Conservation (phyloP, 1,284 basidiomycete genomes). For the Ganoderma lucidum region DNA sequence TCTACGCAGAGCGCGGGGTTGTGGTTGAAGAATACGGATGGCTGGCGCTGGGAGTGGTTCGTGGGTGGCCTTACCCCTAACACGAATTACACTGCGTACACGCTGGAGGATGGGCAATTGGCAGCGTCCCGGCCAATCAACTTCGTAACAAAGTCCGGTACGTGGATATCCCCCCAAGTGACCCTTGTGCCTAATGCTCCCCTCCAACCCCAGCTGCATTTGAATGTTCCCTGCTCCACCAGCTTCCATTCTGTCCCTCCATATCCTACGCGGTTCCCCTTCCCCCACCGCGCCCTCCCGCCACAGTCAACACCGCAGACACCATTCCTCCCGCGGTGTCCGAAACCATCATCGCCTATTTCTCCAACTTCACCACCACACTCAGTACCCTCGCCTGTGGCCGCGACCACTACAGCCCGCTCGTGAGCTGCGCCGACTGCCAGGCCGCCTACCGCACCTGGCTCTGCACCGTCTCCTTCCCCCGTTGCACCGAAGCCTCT, state of each 20-base stretch:
- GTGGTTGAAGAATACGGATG: slow-evolving; percentile 62
- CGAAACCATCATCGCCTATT: slow-evolving; percentile 59
- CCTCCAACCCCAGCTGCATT: slow-evolving; percentile 59
- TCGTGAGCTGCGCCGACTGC: slow-evolving; percentile 82
- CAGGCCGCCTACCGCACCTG: slow-evolving; percentile 79
- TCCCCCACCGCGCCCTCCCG: slow-evolving; percentile 51
- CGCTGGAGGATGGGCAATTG: slow-evolving; percentile 55
- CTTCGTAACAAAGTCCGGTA: slow-evolving; percentile 76
- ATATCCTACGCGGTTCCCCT: slow-evolving; percentile 78
- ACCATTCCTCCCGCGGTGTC: slow-evolving; percentile 61
- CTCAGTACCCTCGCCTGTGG: slow-evolving; percentile 82
- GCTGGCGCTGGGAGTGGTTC: slow-evolving; percentile 76
- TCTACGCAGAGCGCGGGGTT: slow-evolving; percentile 46
- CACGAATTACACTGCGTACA: slow-evolving; percentile 79
- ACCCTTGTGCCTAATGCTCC: neutral
- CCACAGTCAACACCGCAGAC: slow-evolving; percentile 55
- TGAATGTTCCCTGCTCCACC: slow-evolving; percentile 75
- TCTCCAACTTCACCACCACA: slow-evolving; percentile 78
- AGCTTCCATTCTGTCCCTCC: slow-evolving; percentile 77
- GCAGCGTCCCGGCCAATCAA: slow-evolving; percentile 69
- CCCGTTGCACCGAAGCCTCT: slow-evolving; percentile 69
- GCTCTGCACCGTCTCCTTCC: slow-evolving; percentile 79
- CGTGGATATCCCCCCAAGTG: slow-evolving; percentile 33
- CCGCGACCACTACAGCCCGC: slow-evolving; percentile 80
- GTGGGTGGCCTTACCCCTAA: slow-evolving; percentile 61